phyloP scores from a whole-genome alignment of 2,329 filamentous ascomycete species.

The Pyricularia sp. region DNA sequence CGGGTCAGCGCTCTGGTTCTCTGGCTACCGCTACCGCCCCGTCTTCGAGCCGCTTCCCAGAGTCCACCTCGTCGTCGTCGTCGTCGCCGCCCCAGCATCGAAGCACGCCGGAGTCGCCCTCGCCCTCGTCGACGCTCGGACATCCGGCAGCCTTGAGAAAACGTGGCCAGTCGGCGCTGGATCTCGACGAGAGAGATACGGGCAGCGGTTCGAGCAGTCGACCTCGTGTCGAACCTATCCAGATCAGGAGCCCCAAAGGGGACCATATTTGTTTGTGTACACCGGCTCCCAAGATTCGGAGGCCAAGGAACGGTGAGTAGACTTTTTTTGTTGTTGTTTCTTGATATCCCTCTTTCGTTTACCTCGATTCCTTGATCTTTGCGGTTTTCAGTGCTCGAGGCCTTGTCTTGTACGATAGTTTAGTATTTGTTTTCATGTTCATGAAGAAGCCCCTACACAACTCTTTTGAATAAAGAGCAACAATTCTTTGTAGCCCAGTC shows the following conservation, averaged over 20 bases:
- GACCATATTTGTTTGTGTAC: conserved; percentile 47
- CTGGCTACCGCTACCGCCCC: neutral
- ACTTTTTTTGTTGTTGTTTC: conserved; percentile 6
- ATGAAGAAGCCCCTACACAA: neutral
- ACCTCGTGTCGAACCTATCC: neutral
- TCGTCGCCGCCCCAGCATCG: neutral
- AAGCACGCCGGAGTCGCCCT: neutral
- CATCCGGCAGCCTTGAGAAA: neutral
- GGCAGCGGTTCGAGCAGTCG: neutral
- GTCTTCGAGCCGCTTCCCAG: neutral
- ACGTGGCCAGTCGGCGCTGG: neutral
- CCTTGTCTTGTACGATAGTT: too few species aligned
- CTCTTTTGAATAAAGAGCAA: neutral
- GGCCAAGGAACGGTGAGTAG: conserved; percentile 48
- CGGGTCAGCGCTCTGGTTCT: neutral
- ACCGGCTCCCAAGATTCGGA: conserved; percentile 46
- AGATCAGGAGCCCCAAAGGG: conserved; percentile 9
- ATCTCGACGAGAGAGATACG: neutral
- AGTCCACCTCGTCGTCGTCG: neutral
- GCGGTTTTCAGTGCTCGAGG: too few species aligned
- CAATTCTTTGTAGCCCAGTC: neutral
- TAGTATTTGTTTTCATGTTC: neutral
- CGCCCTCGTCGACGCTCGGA: neutral
- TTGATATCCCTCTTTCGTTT: neutral
- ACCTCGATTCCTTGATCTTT: neutral